Evolutionary conservation across 805 yeast species (phyloP).

Genomic region (Candida orba): DNA sequence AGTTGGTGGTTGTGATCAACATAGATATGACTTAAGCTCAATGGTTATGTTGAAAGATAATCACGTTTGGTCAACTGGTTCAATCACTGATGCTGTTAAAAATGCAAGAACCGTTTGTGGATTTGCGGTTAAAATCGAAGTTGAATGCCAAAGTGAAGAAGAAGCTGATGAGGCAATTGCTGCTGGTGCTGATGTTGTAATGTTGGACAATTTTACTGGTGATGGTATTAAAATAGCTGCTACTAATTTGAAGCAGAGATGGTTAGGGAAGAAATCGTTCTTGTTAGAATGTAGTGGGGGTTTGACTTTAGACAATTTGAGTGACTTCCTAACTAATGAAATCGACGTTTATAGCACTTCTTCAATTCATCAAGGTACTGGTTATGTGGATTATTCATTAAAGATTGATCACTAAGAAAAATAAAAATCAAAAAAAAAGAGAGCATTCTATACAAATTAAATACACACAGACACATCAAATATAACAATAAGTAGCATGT

Average conservation of each 20-base stretch:
- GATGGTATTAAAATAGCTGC: constrained; percentile 62
- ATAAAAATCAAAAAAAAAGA: neutral
- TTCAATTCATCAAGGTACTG: constrained; percentile 86
- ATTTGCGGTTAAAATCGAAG: constrained; percentile 84
- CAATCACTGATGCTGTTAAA: constrained; percentile 76
- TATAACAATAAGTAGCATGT: constrained; percentile 7
- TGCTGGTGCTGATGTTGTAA: constrained; percentile 93
- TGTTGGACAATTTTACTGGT: constrained; percentile 85
- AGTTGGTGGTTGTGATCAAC: constrained; percentile 92
- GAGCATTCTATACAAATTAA: too few relatives aligned
- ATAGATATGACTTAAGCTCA: constrained; percentile 81
- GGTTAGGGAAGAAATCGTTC: constrained; percentile 43
- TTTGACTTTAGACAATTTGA: constrained; percentile 60
- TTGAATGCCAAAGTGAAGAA: constrained; percentile 76
- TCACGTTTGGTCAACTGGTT: constrained; percentile 89
- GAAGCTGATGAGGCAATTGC: constrained; percentile 90
- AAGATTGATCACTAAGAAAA: constrained; percentile 44
- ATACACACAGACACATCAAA: neutral
- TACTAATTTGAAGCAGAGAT: constrained; percentile 46
- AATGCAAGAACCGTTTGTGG: constrained; percentile 80
- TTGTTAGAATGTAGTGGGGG: constrained; percentile 92
- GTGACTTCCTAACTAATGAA: constrained; percentile 60
- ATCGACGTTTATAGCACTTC: constrained; percentile 90
- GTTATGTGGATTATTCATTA: constrained; percentile 75
- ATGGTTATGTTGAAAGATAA: constrained; percentile 97